phyloP scores from a whole-genome alignment of 192 early-diverging fungal genomes.

The Backusella psychrophila region DNA sequence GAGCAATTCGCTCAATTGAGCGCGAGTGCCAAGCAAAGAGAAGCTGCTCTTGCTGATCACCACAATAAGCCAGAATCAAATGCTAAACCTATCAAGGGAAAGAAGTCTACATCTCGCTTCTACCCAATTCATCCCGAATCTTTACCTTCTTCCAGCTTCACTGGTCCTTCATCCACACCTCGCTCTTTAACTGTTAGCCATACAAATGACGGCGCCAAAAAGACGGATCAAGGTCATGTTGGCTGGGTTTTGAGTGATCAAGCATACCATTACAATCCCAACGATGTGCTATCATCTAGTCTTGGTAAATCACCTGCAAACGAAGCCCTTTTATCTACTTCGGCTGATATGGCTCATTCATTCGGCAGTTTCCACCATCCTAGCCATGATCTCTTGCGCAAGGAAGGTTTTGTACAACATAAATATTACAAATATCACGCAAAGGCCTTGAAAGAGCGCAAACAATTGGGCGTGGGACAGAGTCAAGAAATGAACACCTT shows the following conservation, averaged over 20 bases:
- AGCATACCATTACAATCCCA: slow-evolving; percentile 61
- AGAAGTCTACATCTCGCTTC: slow-evolving; percentile 43
- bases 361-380: slow-evolving; percentile 79
- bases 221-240: slow-evolving; percentile 61
- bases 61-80: neutral
- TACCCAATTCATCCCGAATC: slow-evolving; percentile 48
- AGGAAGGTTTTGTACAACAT: slow-evolving; percentile 96
- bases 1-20: slow-evolving; percentile 58
- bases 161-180: slow-evolving; percentile 5
- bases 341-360: slow-evolving; percentile 54
- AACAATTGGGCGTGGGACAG: slow-evolving; percentile 80
- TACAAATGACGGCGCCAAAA: neutral
- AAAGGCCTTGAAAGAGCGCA: slow-evolving; percentile 92
- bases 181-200: slow-evolving; percentile 16
- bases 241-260: slow-evolving; percentile 76
- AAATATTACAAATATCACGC: slow-evolving; percentile 94
- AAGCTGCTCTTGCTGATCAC: neutral
- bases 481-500: slow-evolving; percentile 97
- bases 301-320: slow-evolving; percentile 36
- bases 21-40: slow-evolving; percentile 31
- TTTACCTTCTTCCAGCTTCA: slow-evolving; percentile 14
- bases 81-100: slow-evolving; percentile 13
- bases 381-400: slow-evolving; percentile 87
- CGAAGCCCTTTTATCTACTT: slow-evolving; percentile 37
- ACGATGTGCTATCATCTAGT: slow-evolving; percentile 42